Evolutionary conservation across 306 rosid species (phyloP).

Genomic region (Begonia fuchsioides): DNA sequence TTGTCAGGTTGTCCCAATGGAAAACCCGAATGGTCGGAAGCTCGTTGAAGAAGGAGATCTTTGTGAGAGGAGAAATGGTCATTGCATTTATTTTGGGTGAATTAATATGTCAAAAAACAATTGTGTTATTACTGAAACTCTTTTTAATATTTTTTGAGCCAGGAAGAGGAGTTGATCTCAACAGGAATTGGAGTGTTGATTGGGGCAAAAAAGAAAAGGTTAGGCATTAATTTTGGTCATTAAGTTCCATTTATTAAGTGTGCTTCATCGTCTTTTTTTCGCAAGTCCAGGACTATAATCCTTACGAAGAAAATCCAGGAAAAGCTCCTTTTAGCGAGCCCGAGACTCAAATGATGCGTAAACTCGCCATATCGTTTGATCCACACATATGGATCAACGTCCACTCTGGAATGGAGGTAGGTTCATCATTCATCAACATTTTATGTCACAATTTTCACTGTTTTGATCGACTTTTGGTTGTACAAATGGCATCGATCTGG

Average conservation of each 20-base stretch:
- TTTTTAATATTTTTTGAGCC: slow-evolving; percentile 19
- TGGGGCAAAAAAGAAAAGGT: slow-evolving; percentile 99
- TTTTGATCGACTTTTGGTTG: no score
- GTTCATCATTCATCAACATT: slow-evolving; percentile 5
- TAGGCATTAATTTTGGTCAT: not conserved
- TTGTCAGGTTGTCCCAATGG: slow-evolving; percentile 85
- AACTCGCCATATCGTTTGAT: slow-evolving; percentile 72
- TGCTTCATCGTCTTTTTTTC: slow-evolving; percentile 4
- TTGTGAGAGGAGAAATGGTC: slow-evolving; percentile 97
- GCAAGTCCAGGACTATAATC: slow-evolving; percentile 73
- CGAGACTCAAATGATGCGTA: slow-evolving; percentile 89
- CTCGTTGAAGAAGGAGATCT: slow-evolving; percentile 82
- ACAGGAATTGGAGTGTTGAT: slow-evolving; percentile 96
- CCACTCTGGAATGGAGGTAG: slow-evolving; percentile 99
- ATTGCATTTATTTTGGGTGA: slow-evolving; percentile 12
- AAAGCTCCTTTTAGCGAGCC: slow-evolving; percentile 90
- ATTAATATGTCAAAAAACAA: not conserved
- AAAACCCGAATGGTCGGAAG: slow-evolving; percentile 79
- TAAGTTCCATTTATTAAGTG: no score
- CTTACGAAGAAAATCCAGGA: slow-evolving; percentile 98
- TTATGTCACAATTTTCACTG: no score
- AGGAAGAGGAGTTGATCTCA: slow-evolving; percentile 99
- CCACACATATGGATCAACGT: slow-evolving; percentile 93
- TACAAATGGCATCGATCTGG: not conserved
- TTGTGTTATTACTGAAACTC: slow-evolving; percentile 7